Percentiles rank a stretch among this genome's conserved stretches.
Conservation (phyloP, 2,329 filamentous ascomycete genomes). For the Thermochaetoides dissita region DNA sequence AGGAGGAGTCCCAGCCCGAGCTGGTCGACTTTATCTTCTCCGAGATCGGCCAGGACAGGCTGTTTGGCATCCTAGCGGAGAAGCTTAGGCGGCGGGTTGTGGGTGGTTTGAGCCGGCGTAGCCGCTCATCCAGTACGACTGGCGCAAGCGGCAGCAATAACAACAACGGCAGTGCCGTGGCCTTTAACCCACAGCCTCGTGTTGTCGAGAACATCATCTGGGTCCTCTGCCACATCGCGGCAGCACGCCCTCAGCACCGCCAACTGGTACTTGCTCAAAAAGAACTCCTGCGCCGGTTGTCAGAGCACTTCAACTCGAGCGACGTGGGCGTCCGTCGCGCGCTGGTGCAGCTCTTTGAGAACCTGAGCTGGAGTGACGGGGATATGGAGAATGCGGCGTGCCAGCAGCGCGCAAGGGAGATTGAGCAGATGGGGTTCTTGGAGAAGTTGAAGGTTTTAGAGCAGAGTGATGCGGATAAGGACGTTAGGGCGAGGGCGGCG, state of each 20-base stretch:
- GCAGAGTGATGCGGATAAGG: conserved; percentile 57
- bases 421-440: conserved; percentile 59
- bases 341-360: conserved; percentile 72
- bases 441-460: conserved; percentile 48
- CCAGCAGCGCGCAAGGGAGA: conserved; percentile 49
- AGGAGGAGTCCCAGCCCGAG: conserved; percentile 36
- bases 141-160: neutral
- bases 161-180: conserved; percentile 17
- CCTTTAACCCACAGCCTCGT: conserved; percentile 47
- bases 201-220: conserved; percentile 68
- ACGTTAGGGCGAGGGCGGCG: conserved; percentile 75
- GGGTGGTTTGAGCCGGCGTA: conserved; percentile 35
- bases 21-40: conserved; percentile 80
- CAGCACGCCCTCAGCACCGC: conserved; percentile 63
- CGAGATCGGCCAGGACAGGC: conserved; percentile 57
- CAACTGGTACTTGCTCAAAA: conserved; percentile 65
- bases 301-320: conserved; percentile 59
- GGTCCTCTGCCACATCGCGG: conserved; percentile 78
- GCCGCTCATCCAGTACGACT: conserved; percentile 13
- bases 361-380: conserved; percentile 74
- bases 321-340: conserved; percentile 61
- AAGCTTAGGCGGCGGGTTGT: conserved; percentile 56
- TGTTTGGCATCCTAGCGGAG: conserved; percentile 68
- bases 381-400: conserved; percentile 51
- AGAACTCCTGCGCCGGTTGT: conserved; percentile 57